Base-by-base conservation (phyloP, 2,329 filamentous ascomycete genomes). In the Penicillium nordicum region DNA sequence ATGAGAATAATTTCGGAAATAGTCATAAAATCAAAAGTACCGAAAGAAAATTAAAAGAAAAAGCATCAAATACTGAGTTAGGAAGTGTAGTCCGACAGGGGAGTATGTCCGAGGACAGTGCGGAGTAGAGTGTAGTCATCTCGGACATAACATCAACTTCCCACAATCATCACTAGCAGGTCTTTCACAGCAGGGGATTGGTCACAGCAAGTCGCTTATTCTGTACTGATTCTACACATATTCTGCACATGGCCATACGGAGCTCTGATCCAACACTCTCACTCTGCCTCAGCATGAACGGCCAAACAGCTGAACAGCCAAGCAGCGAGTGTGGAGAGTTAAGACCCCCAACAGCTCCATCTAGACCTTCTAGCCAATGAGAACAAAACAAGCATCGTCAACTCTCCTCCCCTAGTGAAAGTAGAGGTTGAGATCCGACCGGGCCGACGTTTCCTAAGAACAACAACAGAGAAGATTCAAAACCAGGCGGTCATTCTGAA, bases 341-440 rank as follows among this genome's bases (percentile, higher is more conserved):
- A 36, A 29, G 27, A 10, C 32, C 16, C 41, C 46, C 44, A 27
- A 52, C 56, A 8, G 27, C 21, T 42, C 5, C 11, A 41, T 32
- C 8, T 32, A 5, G 9, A 30, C n/a, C 40, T 44, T 42, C 43
- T 43, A 54, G 55, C 48, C 32, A 41, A 53, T 53, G 44, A 53
- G 58, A 50, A 36, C 27, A 53, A 54, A 32, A 32, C 30, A 32
- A 32, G 30, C 30, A 12, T 32, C 11, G 30, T 5, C 30, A 32
- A 14, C 5, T 5, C 30, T 32, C 11, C 6, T 6, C 11, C 30
- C 30, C 11, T 11, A 14, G 11, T 32, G 30, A 14, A 32, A 32
- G 5, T 14, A 6, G 11, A 14, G 6, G 11, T 14, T 32, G 30
- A 32, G 5, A 32, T 32, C 30, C 30, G 11, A 32, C 30, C 30